Evolutionary conservation across 352 stramenopile genomes (phyloP).

Genomic region (Plasmopara viticola): DNA sequence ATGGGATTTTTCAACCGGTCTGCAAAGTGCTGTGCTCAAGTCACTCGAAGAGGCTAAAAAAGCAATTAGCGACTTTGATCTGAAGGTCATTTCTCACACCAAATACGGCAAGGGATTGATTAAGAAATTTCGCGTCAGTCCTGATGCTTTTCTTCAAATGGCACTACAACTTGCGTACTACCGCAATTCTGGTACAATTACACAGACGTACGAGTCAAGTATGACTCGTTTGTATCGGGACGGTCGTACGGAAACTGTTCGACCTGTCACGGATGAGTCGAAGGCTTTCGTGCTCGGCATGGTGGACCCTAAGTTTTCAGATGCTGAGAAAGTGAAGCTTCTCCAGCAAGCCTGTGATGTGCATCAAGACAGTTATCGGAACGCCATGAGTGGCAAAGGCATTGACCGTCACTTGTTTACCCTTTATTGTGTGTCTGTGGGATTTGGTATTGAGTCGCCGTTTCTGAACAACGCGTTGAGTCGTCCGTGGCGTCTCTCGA

Average conservation of each 20-base stretch:
- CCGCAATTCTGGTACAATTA: constrained; percentile 88
- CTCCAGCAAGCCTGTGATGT: constrained; percentile 82
- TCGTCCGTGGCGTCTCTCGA: constrained; percentile 83
- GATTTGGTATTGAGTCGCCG: constrained; percentile 80
- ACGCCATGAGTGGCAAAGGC: constrained; percentile 86
- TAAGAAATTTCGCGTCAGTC: constrained; percentile 91
- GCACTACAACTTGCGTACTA: constrained; percentile 95
- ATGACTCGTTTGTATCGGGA: constrained; percentile 95
- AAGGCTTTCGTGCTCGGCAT: constrained; percentile 89
- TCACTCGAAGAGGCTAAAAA: constrained; percentile 43
- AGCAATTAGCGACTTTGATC: constrained; percentile 85
- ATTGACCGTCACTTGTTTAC: constrained; percentile 96
- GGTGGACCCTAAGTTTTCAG: constrained; percentile 55
- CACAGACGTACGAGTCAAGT: constrained; percentile 95
- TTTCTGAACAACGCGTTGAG: constrained; percentile 84
- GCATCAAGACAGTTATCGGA: constrained; percentile 90
- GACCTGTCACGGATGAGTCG: constrained; percentile 83
- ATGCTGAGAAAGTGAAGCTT: constrained; percentile 75
- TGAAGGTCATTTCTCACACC: constrained; percentile 84
- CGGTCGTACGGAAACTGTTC: constrained; percentile 92
- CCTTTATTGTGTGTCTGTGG: constrained; percentile 87
- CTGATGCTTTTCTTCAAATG: constrained; percentile 96
- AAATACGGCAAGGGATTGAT: constrained; percentile 86
- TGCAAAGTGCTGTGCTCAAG: constrained; percentile 52
- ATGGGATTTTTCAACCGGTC: constrained; percentile 55